phyloP scores from a whole-genome alignment of 345 rosid genomes.

The Reutealis trisperma region DNA sequence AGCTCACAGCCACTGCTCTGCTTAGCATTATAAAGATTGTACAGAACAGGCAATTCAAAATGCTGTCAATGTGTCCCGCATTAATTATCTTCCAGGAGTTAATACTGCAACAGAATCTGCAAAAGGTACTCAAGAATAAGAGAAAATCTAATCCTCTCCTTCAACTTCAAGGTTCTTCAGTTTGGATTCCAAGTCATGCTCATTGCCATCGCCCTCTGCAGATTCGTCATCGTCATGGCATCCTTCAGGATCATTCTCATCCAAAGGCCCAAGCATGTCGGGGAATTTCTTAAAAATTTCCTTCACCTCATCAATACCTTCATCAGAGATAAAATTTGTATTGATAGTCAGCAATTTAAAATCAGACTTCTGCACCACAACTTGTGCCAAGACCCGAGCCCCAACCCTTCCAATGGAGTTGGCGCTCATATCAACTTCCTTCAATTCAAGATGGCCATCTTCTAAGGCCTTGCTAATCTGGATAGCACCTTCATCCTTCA shows the following conservation, averaged over 20 bases:
- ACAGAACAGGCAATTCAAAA: constrained; percentile 28
- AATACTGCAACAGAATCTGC: constrained; percentile 17
- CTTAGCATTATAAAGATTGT: constrained; percentile 18
- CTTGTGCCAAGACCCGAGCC: constrained; percentile 61
- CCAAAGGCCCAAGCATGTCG: constrained; percentile 62
- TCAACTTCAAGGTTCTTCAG: constrained; percentile 68
- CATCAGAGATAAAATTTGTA: constrained; percentile 76
- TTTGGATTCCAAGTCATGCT: constrained; percentile 65
- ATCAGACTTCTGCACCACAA: constrained; percentile 57
- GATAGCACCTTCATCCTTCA: constrained; percentile 77
- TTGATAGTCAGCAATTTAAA: constrained; percentile 69
- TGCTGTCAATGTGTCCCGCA: constrained; percentile 23
- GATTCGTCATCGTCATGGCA: constrained; percentile 51
- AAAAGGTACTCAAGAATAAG: background rate
- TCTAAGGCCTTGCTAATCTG: constrained; percentile 63
- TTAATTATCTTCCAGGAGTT: constrained; percentile 15
- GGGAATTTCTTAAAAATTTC: constrained; percentile 68
- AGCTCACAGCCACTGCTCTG: constrained; percentile 19
- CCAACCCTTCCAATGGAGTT: constrained; percentile 70
- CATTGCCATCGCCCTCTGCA: constrained; percentile 44
- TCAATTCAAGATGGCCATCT: constrained; percentile 51
- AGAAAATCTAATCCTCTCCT: constrained; percentile 40
- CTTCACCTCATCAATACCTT: constrained; percentile 79
- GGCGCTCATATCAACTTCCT: constrained; percentile 63
- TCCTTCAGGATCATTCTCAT: constrained; percentile 90